These are phyloP conservation scores for Leccinum uliginosum DNA, from an alignment of 768 basidiomycete genomes.

Conservation along the genomic window DNA sequence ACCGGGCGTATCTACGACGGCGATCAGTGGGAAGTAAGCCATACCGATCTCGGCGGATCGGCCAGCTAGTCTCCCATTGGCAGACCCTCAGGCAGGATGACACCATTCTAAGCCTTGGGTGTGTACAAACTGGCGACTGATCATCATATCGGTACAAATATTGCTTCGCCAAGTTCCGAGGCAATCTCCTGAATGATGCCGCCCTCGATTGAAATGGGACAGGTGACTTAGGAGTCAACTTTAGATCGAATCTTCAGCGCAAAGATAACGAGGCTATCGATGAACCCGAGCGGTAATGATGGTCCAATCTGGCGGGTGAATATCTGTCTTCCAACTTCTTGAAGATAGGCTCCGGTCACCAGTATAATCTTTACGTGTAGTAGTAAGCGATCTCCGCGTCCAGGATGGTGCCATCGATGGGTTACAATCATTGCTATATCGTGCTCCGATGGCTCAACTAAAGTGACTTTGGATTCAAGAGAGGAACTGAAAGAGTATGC, in stretches of 20 bases:
- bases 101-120: background rate
- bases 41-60: background rate
- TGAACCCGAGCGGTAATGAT: background rate
- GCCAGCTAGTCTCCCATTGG: background rate
- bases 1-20: background rate
- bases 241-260: background rate
- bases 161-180: background rate
- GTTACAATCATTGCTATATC: background rate
- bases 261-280: background rate
- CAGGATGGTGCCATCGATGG: background rate
- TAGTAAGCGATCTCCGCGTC: background rate
- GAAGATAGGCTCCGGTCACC: background rate
- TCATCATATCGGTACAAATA: background rate
- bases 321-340: background rate
- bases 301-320: background rate
- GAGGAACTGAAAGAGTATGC: background rate
- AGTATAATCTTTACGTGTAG: background rate
- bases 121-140: background rate
- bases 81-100: background rate
- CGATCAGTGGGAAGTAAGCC: constrained; percentile 2
- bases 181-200: background rate
- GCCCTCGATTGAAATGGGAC: background rate
- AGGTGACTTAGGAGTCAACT: background rate
- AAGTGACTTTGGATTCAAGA: background rate
- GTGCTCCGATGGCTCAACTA: background rate